These are phyloP conservation scores for Kingdonia uniflora DNA, from an alignment of 164 flowering plant species.

Conservation along the genomic window DNA sequence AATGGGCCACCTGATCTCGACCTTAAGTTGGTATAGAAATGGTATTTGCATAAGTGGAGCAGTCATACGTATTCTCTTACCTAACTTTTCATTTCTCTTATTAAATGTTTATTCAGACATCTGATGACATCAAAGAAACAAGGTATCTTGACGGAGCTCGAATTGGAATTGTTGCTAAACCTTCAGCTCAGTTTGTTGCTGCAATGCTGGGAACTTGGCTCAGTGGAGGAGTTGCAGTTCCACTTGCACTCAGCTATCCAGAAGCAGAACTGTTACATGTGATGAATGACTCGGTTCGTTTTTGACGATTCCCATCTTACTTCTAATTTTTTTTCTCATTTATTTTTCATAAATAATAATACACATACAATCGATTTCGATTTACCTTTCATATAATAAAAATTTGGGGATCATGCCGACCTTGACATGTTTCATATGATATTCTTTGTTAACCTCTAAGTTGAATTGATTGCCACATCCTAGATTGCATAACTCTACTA, in stretches of 20 bases:
- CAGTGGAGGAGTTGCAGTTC: conserved; percentile 95
- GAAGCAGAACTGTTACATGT: conserved; percentile 91
- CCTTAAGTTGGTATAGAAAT: too few relatives aligned
- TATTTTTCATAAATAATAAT: too few relatives aligned
- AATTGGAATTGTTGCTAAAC: conserved; percentile 91
- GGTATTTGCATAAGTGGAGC: too few relatives aligned
- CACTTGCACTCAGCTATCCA: conserved; percentile 97
- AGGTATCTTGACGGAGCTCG: conserved; percentile 64
- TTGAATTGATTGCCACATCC: too few relatives aligned
- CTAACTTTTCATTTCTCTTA: not conserved
- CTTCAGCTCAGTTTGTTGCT: conserved; percentile 94
- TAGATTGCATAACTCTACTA: too few relatives aligned
- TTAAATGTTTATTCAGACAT: conserved; percentile 15
- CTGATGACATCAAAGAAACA: conserved; percentile 13
- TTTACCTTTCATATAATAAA: too few relatives aligned
- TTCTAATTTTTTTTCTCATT: not conserved
- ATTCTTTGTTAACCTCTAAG: too few relatives aligned
- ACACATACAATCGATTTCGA: too few relatives aligned
- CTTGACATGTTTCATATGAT: too few relatives aligned
- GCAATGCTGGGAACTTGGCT: conserved; percentile 85
- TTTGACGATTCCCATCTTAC: not conserved
- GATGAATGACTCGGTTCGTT: conserved; percentile 85
- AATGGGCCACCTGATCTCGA: too few relatives aligned
- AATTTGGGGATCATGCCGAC: too few relatives aligned
- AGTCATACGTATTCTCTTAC: not conserved